These are phyloP conservation scores for Exophiala aquamarina DNA, from an alignment of 2,329 filamentous ascomycete species.

Conservation along the genomic window DNA sequence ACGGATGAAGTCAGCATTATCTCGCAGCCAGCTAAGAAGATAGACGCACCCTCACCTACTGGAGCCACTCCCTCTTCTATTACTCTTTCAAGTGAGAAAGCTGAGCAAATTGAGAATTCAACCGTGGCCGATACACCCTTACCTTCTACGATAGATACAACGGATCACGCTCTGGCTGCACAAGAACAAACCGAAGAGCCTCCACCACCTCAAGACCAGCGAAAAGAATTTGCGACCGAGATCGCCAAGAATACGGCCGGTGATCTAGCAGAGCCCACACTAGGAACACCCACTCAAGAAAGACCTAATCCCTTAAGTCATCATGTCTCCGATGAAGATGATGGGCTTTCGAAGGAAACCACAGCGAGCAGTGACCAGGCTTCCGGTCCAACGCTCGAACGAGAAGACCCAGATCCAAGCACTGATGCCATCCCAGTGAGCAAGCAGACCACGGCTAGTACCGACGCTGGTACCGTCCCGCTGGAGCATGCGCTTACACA, in stretches of 20 bases:
- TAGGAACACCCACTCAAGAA: constrained; percentile 35
- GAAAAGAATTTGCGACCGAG: constrained; percentile 30
- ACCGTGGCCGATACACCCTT: constrained; percentile 46
- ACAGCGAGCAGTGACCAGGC: constrained; percentile 21
- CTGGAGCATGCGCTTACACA: constrained; percentile 13
- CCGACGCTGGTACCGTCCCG: constrained; percentile 9
- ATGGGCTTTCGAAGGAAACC: constrained; percentile 21
- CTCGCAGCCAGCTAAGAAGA: constrained; percentile 1
- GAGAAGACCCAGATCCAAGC: constrained; percentile 16
- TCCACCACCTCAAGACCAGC: constrained; percentile 8
- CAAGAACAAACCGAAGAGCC: constrained; percentile 8
- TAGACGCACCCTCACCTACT: not conserved
- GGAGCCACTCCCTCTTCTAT: constrained; percentile 3
- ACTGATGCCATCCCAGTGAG: constrained; percentile 25
- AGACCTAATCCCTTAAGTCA: constrained; percentile 27
- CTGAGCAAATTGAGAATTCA: constrained; percentile 68
- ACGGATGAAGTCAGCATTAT: constrained; percentile 20
- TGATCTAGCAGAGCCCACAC: constrained; percentile 38
- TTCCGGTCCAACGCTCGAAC: constrained; percentile 20
- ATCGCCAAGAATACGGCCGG: constrained; percentile 37
- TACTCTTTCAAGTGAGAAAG: constrained; percentile 49
- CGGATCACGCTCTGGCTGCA: constrained; percentile 5
- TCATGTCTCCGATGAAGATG: constrained; percentile 10
- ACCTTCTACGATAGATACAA: constrained; percentile 12
- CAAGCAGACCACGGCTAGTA: constrained; percentile 22